Conservation (phyloP, 2,329 filamentous ascomycete genomes). For the Scedosporium apiospermum region DNA sequence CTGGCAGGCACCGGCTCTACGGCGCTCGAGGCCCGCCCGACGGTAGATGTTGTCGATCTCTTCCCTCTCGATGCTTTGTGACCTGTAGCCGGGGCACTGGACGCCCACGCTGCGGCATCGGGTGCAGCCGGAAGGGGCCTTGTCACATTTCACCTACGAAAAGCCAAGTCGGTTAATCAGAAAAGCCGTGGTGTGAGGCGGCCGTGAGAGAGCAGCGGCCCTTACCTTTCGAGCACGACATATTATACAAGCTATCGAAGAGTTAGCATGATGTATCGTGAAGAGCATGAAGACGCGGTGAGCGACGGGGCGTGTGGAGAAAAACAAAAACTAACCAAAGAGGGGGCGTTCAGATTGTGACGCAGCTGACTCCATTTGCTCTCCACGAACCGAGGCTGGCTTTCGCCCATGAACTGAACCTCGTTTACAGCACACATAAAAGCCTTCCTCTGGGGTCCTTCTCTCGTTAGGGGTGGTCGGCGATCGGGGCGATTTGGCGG, state of each 20-base stretch:
- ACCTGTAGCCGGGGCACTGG: constrained; percentile 16
- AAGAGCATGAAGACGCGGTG: not conserved
- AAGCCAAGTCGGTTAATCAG: not conserved
- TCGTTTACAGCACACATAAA: too few species aligned
- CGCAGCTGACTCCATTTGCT: not conserved
- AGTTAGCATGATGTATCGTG: not conserved
- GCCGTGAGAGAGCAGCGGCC: not conserved
- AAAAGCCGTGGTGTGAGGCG: not conserved
- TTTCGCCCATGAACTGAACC: too few species aligned
- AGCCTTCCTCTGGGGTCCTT: too few species aligned
- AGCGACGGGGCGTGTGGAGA: constrained; percentile 5
- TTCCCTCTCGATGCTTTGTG: constrained; percentile 11
- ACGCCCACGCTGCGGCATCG: constrained; percentile 16
- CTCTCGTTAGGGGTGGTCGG: too few species aligned
- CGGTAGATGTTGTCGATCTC: constrained; percentile 18
- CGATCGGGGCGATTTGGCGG: too few species aligned
- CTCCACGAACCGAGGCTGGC: not conserved
- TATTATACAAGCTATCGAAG: constrained; percentile 9
- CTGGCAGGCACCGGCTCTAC: constrained; percentile 17
- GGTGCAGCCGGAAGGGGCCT: constrained; percentile 11
- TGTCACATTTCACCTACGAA: constrained; percentile 16
- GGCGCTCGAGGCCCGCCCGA: constrained; percentile 17
- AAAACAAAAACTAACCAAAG: not conserved
- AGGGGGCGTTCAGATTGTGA: not conserved
- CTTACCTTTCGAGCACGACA: constrained; percentile 12